Evolutionary conservation across 2,329 filamentous ascomycete genomes (phyloP), one percentile per base, ranked within the genome.

Genomic region (Fusarium globosum): DNA sequence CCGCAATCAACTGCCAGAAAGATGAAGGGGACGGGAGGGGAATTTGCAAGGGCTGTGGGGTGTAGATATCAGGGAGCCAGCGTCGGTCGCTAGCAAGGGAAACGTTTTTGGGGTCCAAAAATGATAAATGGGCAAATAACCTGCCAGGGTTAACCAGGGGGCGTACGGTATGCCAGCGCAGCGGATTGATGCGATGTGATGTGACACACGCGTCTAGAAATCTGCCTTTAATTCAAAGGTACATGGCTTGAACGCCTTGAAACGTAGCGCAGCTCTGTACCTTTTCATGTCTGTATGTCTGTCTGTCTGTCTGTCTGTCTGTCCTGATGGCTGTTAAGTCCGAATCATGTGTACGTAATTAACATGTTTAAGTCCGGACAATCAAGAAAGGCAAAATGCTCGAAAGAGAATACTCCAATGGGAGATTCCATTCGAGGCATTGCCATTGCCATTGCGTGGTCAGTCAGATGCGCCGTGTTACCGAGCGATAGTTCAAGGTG

Each of bases 1-100:
- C 63, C 46, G 53, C 61, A 61, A 51, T 60, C 51, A 52, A 59
- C 69, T 73, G 65, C 69, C 65, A 72, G 65, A 70, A 61, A 49
- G 41, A 56, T 66, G 59, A 73, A 70, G 69, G 65, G 70, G 70
- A 66, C 69, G 65, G 68, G 67, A 70, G 67, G 70, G 70, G 65
- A 55, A 66, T 51, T 42, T 7, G 20, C 51, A n/a, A 55, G 41
- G 69, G 64, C 35, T 59, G 69, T 57, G 71, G 69, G 59, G 57
- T 72, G 69, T n/a, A 9, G 15, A 21, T 43, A 45, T n/a, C 35
- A 48, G 26, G 26, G 41, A 38, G 21, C 48, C 48, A 51, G 30
- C 18, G n/a, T 36, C 49, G 6, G 49, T 21, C n/a, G 20, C 20
- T 43, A 28, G 41, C 33, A 62, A 69, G 65, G 65, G 51, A 39